Base-by-base conservation (phyloP, 2,329 filamentous ascomycete genomes). In the Exophiala alcalophila region DNA sequence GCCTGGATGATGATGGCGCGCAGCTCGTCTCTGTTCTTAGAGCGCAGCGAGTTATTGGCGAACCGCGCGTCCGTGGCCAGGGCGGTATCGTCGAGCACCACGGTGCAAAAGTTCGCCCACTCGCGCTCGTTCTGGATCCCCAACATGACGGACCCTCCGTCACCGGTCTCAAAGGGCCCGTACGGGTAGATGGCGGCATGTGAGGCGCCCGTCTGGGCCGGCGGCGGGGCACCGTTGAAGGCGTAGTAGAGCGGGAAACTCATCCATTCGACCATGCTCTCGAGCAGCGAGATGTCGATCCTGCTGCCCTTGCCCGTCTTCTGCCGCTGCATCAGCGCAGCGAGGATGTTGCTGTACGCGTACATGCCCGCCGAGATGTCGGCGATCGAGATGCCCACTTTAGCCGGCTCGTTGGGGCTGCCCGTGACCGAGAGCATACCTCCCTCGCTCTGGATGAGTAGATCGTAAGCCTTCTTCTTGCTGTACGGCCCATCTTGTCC, bases 251-350 rank as follows among this genome's bases (percentile, higher is more conserved):
- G 56, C 0, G 74, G 74, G 33, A 77, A 78, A 0, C 62, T 62
- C 75, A 78, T 79, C 76, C 76, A 79, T 52, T 79, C 76, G 0
- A 70, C 64, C 74, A 78, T 74, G 37, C 69, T 69, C 54, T 79
- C 76, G 6, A 78, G 62, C 76, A 79, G 78, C 1, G 72, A 76
- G n/a, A 79, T 71, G 30, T 78, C 75, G 15, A 78, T 65, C 12
- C 66, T 62, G 23, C 65, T 68, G 0, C 76, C 76, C 23, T 61
- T 59, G 0, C 72, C 71, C 0, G 72, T 73, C 50, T 69, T 74
- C 1, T 57, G 61, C 0, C 76, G 68, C 51, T 72, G 68, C 14
- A 76, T 52, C 4, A 77, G 45, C 0, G 74, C 74, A 0, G 69
- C 70, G 3, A 77, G 59, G 24, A 77, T 74, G 40, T 69, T 73